phyloP scores from a whole-genome alignment of 768 basidiomycete species.

The Fomitopsis pulvina region DNA sequence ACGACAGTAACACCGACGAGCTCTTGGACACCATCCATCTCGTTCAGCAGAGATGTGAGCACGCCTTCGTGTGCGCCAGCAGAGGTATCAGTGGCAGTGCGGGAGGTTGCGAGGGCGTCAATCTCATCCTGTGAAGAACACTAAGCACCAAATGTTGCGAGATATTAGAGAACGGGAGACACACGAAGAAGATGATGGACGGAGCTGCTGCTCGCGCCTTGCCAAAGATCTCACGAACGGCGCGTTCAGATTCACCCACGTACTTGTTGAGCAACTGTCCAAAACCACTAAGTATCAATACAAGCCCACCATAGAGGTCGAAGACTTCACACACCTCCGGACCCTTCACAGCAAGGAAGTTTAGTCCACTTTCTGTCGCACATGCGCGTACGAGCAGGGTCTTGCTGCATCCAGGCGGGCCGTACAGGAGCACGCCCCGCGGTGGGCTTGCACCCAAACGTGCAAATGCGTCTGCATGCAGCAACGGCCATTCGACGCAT shows the following conservation, averaged over 20 bases:
- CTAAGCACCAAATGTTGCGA: not conserved
- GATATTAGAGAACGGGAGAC: slow-evolving; percentile 22
- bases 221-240: slow-evolving; percentile 90
- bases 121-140: slow-evolving; percentile 87
- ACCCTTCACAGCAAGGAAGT: slow-evolving; percentile 95
- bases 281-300: not conserved
- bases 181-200: slow-evolving; percentile 93
- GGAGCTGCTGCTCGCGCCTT: slow-evolving; percentile 94
- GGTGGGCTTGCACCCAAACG: slow-evolving; percentile 86
- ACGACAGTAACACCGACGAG: slow-evolving; percentile 91
- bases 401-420: slow-evolving; percentile 97
- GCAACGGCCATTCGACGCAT: slow-evolving; percentile 91
- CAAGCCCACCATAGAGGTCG: not conserved
- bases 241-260: slow-evolving; percentile 94
- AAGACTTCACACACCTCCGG: slow-evolving; percentile 62
- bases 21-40: slow-evolving; percentile 98
- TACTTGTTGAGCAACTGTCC: slow-evolving; percentile 90
- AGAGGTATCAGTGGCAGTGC: slow-evolving; percentile 48
- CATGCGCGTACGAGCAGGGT: slow-evolving; percentile 89
- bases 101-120: slow-evolving; percentile 83
- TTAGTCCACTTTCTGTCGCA: slow-evolving; percentile 90
- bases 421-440: slow-evolving; percentile 86
- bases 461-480: slow-evolving; percentile 80
- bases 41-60: slow-evolving; percentile 87
- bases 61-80: slow-evolving; percentile 76